Percentiles rank a stretch among this genome's conserved stretches.
These are phyloP conservation scores for Diaporthe sp. DNA, from an alignment of 2,329 filamentous ascomycete genomes.

Conservation along the genomic window DNA sequence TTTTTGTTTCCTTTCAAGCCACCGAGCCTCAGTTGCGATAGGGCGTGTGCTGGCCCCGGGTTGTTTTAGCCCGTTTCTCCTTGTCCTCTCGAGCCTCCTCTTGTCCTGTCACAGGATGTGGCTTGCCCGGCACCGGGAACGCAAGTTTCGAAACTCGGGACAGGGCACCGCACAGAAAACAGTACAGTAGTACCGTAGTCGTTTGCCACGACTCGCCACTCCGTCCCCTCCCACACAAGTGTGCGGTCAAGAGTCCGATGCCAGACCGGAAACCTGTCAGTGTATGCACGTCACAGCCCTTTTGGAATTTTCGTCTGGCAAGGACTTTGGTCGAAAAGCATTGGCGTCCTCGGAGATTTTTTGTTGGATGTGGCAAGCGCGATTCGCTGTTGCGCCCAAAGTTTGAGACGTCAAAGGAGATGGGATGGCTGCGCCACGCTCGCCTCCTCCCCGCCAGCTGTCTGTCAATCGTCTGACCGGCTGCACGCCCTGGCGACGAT, in stretches of 20 bases:
- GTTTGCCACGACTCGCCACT: slow-evolving; percentile 9
- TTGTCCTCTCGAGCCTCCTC: background rate
- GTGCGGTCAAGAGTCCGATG: slow-evolving; percentile 15
- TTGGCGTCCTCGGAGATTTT: slow-evolving; percentile 21
- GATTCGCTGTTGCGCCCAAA: slow-evolving; percentile 22
- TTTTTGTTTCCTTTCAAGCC: slow-evolving; percentile 16
- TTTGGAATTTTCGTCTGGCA: slow-evolving; percentile 6
- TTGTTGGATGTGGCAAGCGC: slow-evolving; percentile 3
- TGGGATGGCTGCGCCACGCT: slow-evolving; percentile 21
- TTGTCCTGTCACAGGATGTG: slow-evolving; percentile 16
- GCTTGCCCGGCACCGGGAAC: slow-evolving; percentile 21
- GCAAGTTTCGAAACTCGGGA: slow-evolving; percentile 27
- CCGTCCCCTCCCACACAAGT: background rate
- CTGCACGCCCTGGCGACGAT: slow-evolving; percentile 18
- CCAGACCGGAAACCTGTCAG: slow-evolving; percentile 23
- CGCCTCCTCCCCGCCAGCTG: slow-evolving; percentile 22
- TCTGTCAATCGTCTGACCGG: slow-evolving; percentile 24
- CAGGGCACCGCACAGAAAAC: slow-evolving; percentile 1
- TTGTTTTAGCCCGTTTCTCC: slow-evolving; percentile 27
- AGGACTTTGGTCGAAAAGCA: slow-evolving; percentile 23
- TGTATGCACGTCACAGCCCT: slow-evolving; percentile 28
- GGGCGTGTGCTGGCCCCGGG: slow-evolving; percentile 12
- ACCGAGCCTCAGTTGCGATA: slow-evolving; percentile 28
- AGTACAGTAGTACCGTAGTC: no score
- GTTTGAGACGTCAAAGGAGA: slow-evolving; percentile 25